These are phyloP conservation scores for Ruellia speciosa DNA, from an alignment of 305 asterid species.

Conservation along the genomic window DNA sequence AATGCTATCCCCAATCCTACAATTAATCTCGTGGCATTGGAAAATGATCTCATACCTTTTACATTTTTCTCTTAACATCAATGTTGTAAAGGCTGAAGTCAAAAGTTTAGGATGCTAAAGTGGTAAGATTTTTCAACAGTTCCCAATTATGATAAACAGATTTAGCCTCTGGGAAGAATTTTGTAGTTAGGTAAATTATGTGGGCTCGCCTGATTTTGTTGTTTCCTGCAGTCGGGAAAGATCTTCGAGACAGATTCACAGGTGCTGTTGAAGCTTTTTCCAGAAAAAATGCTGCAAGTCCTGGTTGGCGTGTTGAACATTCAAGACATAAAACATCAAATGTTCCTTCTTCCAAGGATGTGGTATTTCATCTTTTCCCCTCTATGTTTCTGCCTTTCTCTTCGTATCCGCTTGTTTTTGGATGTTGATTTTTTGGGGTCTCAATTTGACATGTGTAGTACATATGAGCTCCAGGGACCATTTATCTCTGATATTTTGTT, in stretches of 20 bases:
- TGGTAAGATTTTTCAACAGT: no score
- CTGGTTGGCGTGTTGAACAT: slow-evolving; percentile 68
- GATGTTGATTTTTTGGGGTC: background rate
- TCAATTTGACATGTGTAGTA: background rate
- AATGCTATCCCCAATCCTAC: no score
- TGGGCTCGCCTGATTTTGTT: slow-evolving; percentile 19
- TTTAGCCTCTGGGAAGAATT: no score
- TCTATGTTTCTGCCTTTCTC: background rate
- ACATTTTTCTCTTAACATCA: no score
- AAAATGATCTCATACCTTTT: no score
- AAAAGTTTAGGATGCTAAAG: no score
- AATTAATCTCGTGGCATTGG: no score
- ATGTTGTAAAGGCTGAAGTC: no score
- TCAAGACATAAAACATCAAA: slow-evolving; percentile 58
- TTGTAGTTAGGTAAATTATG: background rate
- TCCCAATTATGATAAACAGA: no score
- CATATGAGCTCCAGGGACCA: no score
- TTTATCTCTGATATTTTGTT: no score
- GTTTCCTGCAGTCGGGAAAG: slow-evolving; percentile 52
- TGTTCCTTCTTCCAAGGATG: slow-evolving; percentile 80
- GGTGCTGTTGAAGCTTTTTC: slow-evolving; percentile 90
- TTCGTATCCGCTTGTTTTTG: background rate
- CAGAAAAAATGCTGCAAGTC: slow-evolving; percentile 49
- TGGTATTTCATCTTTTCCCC: slow-evolving; percentile 40
- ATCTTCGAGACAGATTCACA: slow-evolving; percentile 69